A percentile compares a stretch with the other conserved stretches of the same genome.
These are phyloP conservation scores for Helicostylum pulchrum DNA, from an alignment of 192 early-diverging fungal genomes.

Conservation along the genomic window DNA sequence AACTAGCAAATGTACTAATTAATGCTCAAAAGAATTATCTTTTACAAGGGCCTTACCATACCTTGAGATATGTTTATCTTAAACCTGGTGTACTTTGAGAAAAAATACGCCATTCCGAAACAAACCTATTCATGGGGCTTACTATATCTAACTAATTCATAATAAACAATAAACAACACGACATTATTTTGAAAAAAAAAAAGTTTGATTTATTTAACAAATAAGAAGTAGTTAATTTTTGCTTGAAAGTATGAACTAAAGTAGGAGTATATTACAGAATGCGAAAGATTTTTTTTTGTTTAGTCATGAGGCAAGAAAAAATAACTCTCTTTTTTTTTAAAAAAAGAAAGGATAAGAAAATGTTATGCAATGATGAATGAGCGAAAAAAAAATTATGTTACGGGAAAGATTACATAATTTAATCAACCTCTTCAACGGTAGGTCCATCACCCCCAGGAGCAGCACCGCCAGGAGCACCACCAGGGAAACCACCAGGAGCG, in stretches of 20 bases:
- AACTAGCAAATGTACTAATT: no score
- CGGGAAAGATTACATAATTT: not conserved
- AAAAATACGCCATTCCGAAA: no score
- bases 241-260: not conserved
- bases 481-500: slow-evolving; percentile 22
- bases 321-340: not conserved
- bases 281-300: not conserved
- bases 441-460: slow-evolving; percentile 49
- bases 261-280: slow-evolving; percentile 4
- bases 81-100: no score
- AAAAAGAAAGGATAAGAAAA: no score
- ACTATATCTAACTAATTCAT: no score
- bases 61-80: no score
- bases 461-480: slow-evolving; percentile 45
- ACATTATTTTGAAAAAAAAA: not conserved
- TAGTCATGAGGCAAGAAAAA: no score
- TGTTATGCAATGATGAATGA: slow-evolving; percentile 8
- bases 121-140: no score
- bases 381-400: slow-evolving; percentile 1
- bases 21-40: no score
- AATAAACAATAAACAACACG: no score
- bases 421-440: slow-evolving; percentile 31
- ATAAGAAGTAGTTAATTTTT: not conserved
- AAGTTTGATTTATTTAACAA: not conserved
- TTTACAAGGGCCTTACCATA: no score